Conservation (phyloP, 75 land plant genomes). For the Cupressus sempervirens region DNA sequence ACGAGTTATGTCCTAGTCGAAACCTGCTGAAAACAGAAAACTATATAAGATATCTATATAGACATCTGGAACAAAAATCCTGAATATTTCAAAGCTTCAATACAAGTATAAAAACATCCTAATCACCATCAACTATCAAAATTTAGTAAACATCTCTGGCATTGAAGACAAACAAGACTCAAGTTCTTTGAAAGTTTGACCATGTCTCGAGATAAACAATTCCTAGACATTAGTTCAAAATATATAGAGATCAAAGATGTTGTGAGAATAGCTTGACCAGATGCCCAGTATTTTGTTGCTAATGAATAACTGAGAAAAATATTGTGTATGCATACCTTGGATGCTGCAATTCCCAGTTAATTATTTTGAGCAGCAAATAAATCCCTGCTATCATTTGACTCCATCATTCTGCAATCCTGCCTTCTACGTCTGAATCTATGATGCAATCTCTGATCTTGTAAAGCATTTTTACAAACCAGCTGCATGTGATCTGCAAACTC, state of each 20-base stretch:
- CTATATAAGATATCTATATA: neutral
- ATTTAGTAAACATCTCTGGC: neutral
- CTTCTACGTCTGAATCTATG: slow-evolving; percentile 53
- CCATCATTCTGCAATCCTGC: slow-evolving; percentile 51
- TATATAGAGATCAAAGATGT: neutral
- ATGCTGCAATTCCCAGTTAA: neutral
- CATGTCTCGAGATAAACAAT: neutral
- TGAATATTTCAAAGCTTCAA: neutral
- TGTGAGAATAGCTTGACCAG: neutral
- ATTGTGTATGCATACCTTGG: neutral
- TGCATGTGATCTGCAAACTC: slow-evolving; percentile 27
- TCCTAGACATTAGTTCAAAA: neutral
- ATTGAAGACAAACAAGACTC: neutral
- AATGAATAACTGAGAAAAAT: neutral
- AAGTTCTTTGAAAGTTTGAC: neutral
- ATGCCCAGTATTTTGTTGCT: neutral
- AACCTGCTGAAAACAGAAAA: neutral
- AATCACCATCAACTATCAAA: neutral
- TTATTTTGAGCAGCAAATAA: neutral
- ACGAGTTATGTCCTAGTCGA: neutral
- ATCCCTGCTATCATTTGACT: slow-evolving; percentile 1
- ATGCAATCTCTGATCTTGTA: slow-evolving; percentile 45
- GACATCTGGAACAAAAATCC: neutral
- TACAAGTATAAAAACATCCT: neutral
- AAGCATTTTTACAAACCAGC: slow-evolving; percentile 31